Evolutionary conservation across 768 basidiomycete genomes (phyloP), one percentile per base, ranked within the genome.

Genomic region (Lactifluus echinatus): DNA sequence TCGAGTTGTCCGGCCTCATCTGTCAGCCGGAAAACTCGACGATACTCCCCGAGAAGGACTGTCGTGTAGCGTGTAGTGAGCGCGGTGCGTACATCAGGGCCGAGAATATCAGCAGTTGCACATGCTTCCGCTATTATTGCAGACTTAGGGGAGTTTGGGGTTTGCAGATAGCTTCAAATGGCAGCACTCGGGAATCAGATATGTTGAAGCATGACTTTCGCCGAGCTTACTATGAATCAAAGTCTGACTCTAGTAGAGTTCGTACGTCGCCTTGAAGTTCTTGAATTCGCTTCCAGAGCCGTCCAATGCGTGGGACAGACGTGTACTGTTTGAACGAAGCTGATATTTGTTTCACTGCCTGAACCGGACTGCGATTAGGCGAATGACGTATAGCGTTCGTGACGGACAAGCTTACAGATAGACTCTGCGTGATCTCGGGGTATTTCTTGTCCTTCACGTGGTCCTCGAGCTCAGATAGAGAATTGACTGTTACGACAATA

Each of bases 1-100:
- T 99, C 96, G 45, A 99, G 76, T 65, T 96, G 92, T 3, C 95
- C 96, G 2, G 96, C 93, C 71, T 98, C 96, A 61, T 96, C 93
- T 5, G 84, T 85, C 7, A 89, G 82, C 48, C 89, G 83, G 73
- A 99, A 98, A 67, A 99, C 94, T 21, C 93, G 85, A 11, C 93
- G 85, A 68, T 98, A 99, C 68, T 98, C 96, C 67, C 92, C 91
- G 24, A 99, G 77, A 64, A 96, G 91, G 15, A 94, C 78, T 10
- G 87, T 82, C 21, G 91, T 84, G 65, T 96, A 96, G 50, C 93
- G 85, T 51, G 94, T 90, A 12, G 98, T 77, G 53, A 96, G 78
- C 55, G 88, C 84, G 10, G 69, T 75, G 67, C 89, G 85, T 57
- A 91, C 85, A 57, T 98, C 95, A 5, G 76, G 72, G 1, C 94